Base-by-base conservation (phyloP, 176 grass and related monocot species). In the Aegilops tauschii region DNA sequence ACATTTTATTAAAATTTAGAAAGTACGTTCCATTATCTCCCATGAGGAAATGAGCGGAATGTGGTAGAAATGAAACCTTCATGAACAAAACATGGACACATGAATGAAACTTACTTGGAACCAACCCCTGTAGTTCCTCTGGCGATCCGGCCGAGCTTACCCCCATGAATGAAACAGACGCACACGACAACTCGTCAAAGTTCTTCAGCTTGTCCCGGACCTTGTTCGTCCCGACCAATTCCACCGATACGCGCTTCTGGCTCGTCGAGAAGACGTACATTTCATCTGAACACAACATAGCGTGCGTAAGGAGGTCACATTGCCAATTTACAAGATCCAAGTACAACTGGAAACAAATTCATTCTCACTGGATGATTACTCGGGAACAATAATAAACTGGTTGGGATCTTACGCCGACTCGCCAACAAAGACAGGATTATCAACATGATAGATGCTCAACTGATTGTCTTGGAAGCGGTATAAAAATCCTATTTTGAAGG, bases 181-280 rank as follows among this genome's bases (percentile, higher is more conserved):
- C 92, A 74, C 87, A 86, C 50, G 65, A 3, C 71, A 96, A 9
- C 44, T 94, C 92, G 16, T 91, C 86, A 29, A 96, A 88, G 69
- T 96, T 84, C 50, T 91, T 96, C n/a, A 98, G 88, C 84, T 94
- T 98, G 76, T 98, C 92, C 74, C 94, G 74, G 84, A 96, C 90
- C 89, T 98, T 96, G 65, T 93, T 87, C 73, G 90, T 88, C 32
- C 96, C 93, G 30, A 98, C 86, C 64, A 98, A 23, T n/a, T 98
- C 92, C 69, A 98, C 90, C 0, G 92, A 89, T 2, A 98, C 93
- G 30, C 82, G 92, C 82, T 90, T 94, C 87, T 98, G 85, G 56
- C 93, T 96, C 23, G 93, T 91, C 36, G 97, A 98, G 78, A 94
- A 90, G 25, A 98, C 93, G 66, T 96, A 98, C 96, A 96, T 98